Evolutionary conservation across 2,329 filamentous ascomycete species (phyloP), one percentile per base, ranked within the genome.

Genomic region (Ascochyta koolunga): DNA sequence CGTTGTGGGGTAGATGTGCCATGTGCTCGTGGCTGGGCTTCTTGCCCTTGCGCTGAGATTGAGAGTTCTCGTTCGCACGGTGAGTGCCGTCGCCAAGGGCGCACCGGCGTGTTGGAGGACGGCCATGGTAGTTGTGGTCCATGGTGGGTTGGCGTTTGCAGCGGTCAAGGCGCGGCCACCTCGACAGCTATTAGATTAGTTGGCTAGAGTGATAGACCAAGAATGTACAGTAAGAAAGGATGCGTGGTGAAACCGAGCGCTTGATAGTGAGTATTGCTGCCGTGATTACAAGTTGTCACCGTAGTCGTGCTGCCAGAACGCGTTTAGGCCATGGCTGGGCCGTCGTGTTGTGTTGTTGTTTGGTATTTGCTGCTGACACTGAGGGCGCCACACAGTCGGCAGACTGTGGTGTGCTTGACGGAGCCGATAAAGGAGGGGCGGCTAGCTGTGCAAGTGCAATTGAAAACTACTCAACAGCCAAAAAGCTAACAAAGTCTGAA

Each of bases 1-100:
- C 75, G 52, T 79, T 79, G 68, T 78, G 77, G 1, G 79, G 76
- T 3, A 75, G 59, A n/a, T 42, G 45, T 19, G 59, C 57, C 27
- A 48, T 35, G 32, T 51, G 40, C 16, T 61, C 58, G 16, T 52
- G 44, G 50, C 48, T 58, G 16, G 54, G 52, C 56, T 72, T 69
- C 27, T 64, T 63, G n/a, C 52, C 52, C 6, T 40, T 59, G 6
- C 55, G 60, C 31, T 58, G 67, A 15, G 58, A 49, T 40, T 54
- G 61, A 46, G 60, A 38, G 42, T 59, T 60, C 47, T 71, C 61
- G 49, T 76, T 76, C 32, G 64, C 69, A 38, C 72, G 67, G 24
- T 64, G 64, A 19, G 70, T 69, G 11, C 62, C 70, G 56, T 76
- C 73, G 24, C 62, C 69, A 13, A 76, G 66, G 24, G 62, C 60